phyloP scores from a whole-genome alignment of 176 grass and related monocot genomes.

The Oryza officinalis region DNA sequence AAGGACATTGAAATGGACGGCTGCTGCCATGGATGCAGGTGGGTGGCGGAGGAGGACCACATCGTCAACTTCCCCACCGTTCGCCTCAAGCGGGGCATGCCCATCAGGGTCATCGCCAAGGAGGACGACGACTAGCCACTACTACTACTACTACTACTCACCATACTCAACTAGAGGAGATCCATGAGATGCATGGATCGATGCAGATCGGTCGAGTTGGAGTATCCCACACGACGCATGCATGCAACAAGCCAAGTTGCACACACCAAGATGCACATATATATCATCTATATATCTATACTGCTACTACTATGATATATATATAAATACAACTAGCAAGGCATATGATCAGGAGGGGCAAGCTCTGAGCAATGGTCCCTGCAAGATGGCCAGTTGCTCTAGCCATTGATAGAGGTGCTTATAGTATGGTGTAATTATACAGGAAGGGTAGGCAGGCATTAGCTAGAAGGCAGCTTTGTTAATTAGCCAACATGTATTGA shows the following conservation, averaged over 20 bases:
- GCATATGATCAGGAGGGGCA: background rate
- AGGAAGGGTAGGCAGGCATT: background rate
- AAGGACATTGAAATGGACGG: conserved; percentile 12
- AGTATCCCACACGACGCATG: background rate
- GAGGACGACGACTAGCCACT: background rate
- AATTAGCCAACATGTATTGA: background rate
- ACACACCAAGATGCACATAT: background rate
- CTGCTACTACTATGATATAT: no score
- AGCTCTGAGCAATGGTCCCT: background rate
- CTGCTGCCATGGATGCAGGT: conserved; percentile 43
- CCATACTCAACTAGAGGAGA: background rate
- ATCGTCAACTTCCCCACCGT: conserved; percentile 97
- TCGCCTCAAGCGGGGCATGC: conserved; percentile 83
- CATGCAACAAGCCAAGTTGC: background rate
- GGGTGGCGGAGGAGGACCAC: conserved; percentile 88
- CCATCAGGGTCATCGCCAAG: conserved; percentile 61
- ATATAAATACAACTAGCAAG: background rate
- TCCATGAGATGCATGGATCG: background rate
- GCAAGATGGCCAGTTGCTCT: conserved; percentile 5
- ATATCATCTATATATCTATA: background rate
- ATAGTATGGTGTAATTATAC: background rate
- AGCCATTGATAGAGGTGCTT: background rate
- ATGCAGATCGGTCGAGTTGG: background rate
- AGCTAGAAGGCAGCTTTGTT: background rate
- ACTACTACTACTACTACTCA: background rate